Evolutionary conservation across 345 rosid species (phyloP).

Genomic region (Syzygium oleosum): DNA sequence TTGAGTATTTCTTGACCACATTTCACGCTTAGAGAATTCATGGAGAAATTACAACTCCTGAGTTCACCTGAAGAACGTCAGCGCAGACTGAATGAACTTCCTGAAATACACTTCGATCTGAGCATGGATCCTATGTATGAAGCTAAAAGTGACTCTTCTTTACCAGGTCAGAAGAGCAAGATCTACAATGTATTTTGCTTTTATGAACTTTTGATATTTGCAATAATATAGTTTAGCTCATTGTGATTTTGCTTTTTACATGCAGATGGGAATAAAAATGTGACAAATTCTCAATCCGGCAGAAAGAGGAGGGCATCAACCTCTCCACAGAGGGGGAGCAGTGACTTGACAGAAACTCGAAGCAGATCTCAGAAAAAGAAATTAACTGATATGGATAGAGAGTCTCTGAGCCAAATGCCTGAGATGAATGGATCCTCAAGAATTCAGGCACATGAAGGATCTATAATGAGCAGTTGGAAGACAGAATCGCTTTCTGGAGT

Average conservation of each 20-base stretch:
- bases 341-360: constrained; percentile 23
- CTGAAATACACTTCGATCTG: constrained; percentile 58
- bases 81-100: constrained; percentile 55
- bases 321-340: constrained; percentile 18
- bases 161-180: constrained; percentile 24
- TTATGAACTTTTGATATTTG: neutral
- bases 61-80: constrained; percentile 61
- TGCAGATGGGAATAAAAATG: constrained; percentile 30
- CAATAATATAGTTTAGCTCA: neutral
- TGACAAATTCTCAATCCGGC: constrained; percentile 15
- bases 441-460: constrained; percentile 7
- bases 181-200: neutral
- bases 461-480: constrained; percentile 5
- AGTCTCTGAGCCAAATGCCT: constrained; percentile 11
- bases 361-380: constrained; percentile 18
- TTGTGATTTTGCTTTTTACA: neutral
- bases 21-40: constrained; percentile 74
- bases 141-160: constrained; percentile 33
- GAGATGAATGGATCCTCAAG: constrained; percentile 8
- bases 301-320: constrained; percentile 19
- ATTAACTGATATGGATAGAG: constrained; percentile 20
- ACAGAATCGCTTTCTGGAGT: constrained; percentile 14
- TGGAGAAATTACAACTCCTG: constrained; percentile 73
- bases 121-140: constrained; percentile 39
- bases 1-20: constrained; percentile 43